Conservation (phyloP, 192 early-diverging fungal genomes). For the Coemansia pectinata region DNA sequence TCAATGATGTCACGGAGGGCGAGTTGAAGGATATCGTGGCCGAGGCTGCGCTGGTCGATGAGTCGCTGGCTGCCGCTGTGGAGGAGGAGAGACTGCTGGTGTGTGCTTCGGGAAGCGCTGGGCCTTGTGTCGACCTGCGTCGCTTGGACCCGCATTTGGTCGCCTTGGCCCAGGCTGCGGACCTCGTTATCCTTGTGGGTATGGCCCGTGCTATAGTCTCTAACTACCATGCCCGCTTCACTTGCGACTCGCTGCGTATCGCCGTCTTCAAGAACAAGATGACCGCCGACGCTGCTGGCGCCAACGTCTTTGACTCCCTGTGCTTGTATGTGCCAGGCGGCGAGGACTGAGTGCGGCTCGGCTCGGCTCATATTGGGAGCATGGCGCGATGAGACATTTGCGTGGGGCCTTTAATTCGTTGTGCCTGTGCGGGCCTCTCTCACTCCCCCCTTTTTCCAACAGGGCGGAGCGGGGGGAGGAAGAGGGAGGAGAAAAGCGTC, state of each 20-base stretch:
- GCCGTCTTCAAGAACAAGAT: slow-evolving; percentile 80
- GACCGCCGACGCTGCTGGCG: slow-evolving; percentile 66
- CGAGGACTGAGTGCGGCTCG: neutral
- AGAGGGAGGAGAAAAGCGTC: too few species aligned
- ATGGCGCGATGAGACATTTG: neutral
- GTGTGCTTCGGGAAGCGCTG: slow-evolving; percentile 67
- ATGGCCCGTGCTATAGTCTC: slow-evolving; percentile 84
- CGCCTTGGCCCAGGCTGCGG: slow-evolving; percentile 52
- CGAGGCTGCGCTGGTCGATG: slow-evolving; percentile 49
- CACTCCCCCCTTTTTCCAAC: neutral
- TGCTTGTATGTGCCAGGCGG: slow-evolving; percentile 29
- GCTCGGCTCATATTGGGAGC: neutral
- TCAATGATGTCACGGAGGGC: slow-evolving; percentile 76
- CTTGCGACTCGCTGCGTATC: slow-evolving; percentile 73
- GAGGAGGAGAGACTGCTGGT: slow-evolving; percentile 49
- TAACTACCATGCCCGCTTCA: slow-evolving; percentile 68
- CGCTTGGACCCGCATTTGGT: slow-evolving; percentile 66
- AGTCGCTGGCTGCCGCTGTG: slow-evolving; percentile 31
- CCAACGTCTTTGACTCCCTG: slow-evolving; percentile 70
- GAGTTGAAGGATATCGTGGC: slow-evolving; percentile 62
- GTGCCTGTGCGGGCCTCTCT: neutral
- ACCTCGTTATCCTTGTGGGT: slow-evolving; percentile 78
- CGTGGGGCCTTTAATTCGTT: too few species aligned
- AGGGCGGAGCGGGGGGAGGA: neutral
- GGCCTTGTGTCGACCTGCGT: slow-evolving; percentile 72